These are phyloP conservation scores for Chrysanthemum seticuspe DNA, from an alignment of 129 eudicot genomes.

Conservation along the genomic window DNA sequence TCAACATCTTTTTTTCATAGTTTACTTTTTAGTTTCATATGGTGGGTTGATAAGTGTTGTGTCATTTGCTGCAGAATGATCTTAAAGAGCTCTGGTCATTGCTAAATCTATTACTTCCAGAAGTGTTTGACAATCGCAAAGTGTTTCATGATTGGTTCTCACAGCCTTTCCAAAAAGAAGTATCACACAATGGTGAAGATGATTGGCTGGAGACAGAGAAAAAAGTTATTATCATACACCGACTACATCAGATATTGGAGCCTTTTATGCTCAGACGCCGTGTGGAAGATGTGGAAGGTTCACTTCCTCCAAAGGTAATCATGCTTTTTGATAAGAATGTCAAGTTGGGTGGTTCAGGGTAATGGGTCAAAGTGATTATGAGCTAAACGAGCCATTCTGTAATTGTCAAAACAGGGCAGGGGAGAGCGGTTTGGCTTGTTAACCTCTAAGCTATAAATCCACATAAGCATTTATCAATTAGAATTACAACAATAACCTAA, in stretches of 20 bases:
- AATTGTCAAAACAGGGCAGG: no score
- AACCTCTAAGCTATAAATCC: no score
- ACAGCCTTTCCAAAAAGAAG: slow-evolving; percentile 86
- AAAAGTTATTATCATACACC: slow-evolving; percentile 89
- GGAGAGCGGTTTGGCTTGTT: no score
- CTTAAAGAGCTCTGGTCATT: slow-evolving; percentile 98
- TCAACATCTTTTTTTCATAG: background rate
- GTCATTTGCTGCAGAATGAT: slow-evolving; percentile 68
- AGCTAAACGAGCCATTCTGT: background rate
- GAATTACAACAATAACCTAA: no score
- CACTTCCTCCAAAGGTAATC: slow-evolving; percentile 97
- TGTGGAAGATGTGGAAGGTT: slow-evolving; percentile 99
- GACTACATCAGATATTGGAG: slow-evolving; percentile 97
- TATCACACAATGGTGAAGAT: slow-evolving; percentile 64
- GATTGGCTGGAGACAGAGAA: slow-evolving; percentile 99
- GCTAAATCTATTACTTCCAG: slow-evolving; percentile 88
- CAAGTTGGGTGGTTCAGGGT: background rate
- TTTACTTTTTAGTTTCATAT: background rate
- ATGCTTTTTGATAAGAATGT: background rate
- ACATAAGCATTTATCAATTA: no score
- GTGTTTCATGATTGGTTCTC: slow-evolving; percentile 99
- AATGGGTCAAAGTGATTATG: no score
- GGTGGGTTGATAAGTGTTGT: background rate
- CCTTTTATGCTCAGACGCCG: slow-evolving; percentile 99
- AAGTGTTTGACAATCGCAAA: slow-evolving; percentile 91